Evolutionary conservation across 23 red algal species (phyloP), one percentile per base, ranked within the genome.

Genomic region (Gracilaria vermiculophylla): DNA sequence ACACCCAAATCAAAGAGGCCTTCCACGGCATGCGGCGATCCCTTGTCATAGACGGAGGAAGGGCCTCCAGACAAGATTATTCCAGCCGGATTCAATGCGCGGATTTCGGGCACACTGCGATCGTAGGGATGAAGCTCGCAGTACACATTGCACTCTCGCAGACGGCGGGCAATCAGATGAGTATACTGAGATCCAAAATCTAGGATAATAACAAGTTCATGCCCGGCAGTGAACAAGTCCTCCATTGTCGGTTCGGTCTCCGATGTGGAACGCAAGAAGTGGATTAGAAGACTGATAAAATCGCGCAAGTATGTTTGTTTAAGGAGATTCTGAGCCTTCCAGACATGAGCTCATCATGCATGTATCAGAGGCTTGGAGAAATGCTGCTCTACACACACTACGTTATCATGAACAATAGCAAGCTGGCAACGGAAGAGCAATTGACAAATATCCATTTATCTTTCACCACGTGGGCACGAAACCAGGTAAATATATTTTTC

Each of bases 161-260:
- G 89, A 49, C 96, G 79, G 27, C 96, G 77, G 44, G 92, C 96
- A 62, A 98, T 98, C 35, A 95, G 82, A 61, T 98, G 96, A 1
- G 91, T 86, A 62, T 98, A 98, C 85, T 98, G 96, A 24, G 91
- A 94, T 15, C 96, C 96, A 92, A 98, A 98, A 72, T 98, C 96
- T 9, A 98, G 71, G 39, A 98, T 82, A 9, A 95, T 60, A 53
- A 98, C 45, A 24, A 91, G 84, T 80, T 95, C 92, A 69, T 98
- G 96, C 7, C 32, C 21, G 23, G 85, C 52, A 5, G 71, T 78
- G 69, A 89, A 78, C 16, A 69, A 47, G 36, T 65, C 72, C 32
- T 57, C 67, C 67, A 76, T 75, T 24, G 25, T 28, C 17, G 54
- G 5, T 58, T 28, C 24, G 29, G 54, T 58, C 2, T 25, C 2